Conservation (phyloP, 257 asterid genomes). For the Nicotiana undulata region DNA sequence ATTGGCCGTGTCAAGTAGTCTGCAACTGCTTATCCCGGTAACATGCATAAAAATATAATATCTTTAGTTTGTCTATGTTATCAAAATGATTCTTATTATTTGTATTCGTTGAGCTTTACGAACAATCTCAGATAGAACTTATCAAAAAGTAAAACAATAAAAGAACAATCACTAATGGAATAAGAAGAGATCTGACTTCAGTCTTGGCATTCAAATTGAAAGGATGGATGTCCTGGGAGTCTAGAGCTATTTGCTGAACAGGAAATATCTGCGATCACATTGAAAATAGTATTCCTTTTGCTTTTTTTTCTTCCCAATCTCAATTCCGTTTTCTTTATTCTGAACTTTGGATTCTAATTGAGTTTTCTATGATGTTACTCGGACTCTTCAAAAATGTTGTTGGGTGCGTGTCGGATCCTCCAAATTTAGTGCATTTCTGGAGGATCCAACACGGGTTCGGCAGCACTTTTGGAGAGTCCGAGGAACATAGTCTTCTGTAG, state of each 20-base stretch:
- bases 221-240: not conserved
- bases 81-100: not conserved
- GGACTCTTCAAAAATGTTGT: too few relatives aligned
- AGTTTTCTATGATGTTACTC: not conserved
- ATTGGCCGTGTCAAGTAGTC: slow-evolving; percentile 60
- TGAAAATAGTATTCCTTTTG: too few relatives aligned
- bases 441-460: too few relatives aligned
- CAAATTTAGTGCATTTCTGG: too few relatives aligned
- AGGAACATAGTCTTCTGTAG: not conserved
- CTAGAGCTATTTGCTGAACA: not conserved
- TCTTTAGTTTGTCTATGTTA: not conserved
- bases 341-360: not conserved
- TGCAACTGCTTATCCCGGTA: slow-evolving; percentile 96
- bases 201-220: not conserved
- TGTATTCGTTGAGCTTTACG: not conserved
- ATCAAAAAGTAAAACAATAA: not conserved
- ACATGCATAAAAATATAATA: not conserved
- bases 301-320: not conserved
- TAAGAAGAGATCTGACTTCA: not conserved
- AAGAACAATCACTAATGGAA: not conserved
- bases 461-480: too few relatives aligned
- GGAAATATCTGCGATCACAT: too few relatives aligned
- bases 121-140: not conserved
- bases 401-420: too few relatives aligned
- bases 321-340: not conserved